These are phyloP conservation scores for Clavispora vitiphila DNA, from an alignment of 805 yeast species.

Conservation along the genomic window DNA sequence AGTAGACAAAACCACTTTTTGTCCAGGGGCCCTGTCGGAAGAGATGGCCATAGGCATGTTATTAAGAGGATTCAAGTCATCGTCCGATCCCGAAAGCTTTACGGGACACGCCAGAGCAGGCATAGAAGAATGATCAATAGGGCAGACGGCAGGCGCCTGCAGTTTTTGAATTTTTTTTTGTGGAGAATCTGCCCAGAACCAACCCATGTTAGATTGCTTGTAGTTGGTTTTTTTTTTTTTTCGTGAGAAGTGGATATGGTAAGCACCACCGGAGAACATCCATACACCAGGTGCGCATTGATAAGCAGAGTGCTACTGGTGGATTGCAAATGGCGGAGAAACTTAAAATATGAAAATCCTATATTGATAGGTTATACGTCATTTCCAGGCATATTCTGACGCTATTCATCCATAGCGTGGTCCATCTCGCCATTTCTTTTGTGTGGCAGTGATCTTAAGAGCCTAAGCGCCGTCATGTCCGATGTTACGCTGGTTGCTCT, in stretches of 20 bases:
- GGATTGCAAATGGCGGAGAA: no score
- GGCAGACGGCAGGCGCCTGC: slow-evolving; percentile 15
- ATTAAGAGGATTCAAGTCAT: slow-evolving; percentile 69
- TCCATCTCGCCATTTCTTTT: no score
- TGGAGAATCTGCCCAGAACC: slow-evolving; percentile 72
- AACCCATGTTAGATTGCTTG: slow-evolving; percentile 56
- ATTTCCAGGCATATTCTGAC: no score
- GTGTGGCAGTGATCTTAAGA: no score
- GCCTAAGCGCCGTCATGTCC: no score
- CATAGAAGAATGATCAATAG: slow-evolving; percentile 10
- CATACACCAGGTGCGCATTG: neutral
- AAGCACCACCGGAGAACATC: neutral
- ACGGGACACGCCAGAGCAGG: slow-evolving; percentile 15
- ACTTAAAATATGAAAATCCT: no score
- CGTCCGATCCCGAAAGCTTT: slow-evolving; percentile 8
- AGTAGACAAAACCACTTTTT: slow-evolving; percentile 70
- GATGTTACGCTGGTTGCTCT: no score
- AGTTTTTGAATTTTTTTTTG: neutral
- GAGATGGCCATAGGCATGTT: slow-evolving; percentile 81
- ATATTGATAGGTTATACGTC: no score
- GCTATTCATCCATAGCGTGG: no score
- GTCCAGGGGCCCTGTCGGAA: slow-evolving; percentile 70
- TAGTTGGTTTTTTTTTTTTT: neutral
- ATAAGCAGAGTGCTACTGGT: neutral
- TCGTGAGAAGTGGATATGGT: neutral